Base-by-base conservation (phyloP, 495 filamentous ascomycete genomes). In the Penicillium malachiteum region DNA sequence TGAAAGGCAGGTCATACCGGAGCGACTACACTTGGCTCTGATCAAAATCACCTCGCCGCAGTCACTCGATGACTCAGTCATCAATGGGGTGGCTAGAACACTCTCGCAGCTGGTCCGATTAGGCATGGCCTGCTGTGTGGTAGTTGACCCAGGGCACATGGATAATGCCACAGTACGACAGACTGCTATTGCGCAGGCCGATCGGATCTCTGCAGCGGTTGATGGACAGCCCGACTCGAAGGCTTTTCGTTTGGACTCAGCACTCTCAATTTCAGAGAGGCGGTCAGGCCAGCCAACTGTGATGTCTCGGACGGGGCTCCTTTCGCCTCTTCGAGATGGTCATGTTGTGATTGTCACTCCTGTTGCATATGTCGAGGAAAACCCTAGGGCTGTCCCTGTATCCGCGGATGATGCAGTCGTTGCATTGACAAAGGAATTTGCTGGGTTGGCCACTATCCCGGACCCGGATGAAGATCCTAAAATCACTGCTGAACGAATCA, bases 31-130 rank as follows among this genome's bases (percentile, higher is more conserved):
- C 69, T 74, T 96, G 33, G 92, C 94, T 10, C 68, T 99, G 54
- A 85, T 99, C 49, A 96, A 96, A 66, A 78, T 97, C 42, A 83
- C 87, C 38, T 80, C 79, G 21, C 87, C 89, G 4, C 85, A 94
- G 62, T 66, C 69, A 1, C 78, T 94, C 48, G 79, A 87, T 63
- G 82, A 92, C 50, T 68, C 72, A 7, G 87, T 81, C 0, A 62
- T 97, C 2, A 63, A 83, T 47, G 94, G 91, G 0, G 82, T 97
- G 47, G 91, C 87, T 0, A 85, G 84, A 58, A 97, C 95, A 0
- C 69, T 99, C 16, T 84, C 85, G 9, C 92, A 96, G 65, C 84
- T 99, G 7, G 79, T 81, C 26, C 83, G 85, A 44, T 77, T 99
- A 26, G 94, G 95, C 13, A 78, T 97, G 63, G 81, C 80, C 45